Evolutionary conservation across 2,329 filamentous ascomycete species (phyloP).

Genomic region (Colletotrichum sp.): DNA sequence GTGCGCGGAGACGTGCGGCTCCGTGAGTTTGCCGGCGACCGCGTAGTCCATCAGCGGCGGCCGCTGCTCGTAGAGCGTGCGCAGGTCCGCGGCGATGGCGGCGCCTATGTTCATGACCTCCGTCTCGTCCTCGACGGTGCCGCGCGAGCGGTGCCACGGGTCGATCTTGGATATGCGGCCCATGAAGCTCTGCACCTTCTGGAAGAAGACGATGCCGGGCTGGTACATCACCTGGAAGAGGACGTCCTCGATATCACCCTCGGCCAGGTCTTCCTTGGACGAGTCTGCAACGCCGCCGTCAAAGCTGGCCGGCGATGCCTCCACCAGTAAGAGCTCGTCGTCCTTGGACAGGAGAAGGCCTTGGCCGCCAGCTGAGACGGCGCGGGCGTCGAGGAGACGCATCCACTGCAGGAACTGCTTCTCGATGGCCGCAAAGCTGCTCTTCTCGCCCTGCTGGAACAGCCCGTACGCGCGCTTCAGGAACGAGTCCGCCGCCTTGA

Average conservation of each 20-base stretch:
- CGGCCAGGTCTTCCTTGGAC: constrained; percentile 20
- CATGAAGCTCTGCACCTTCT: constrained; percentile 63
- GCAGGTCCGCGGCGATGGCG: constrained; percentile 54
- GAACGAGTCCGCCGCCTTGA: constrained; percentile 52
- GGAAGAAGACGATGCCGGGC: constrained; percentile 62
- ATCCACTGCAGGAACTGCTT: constrained; percentile 59
- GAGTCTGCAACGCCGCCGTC: constrained; percentile 33
- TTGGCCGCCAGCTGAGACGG: constrained; percentile 61
- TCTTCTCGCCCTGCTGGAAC: constrained; percentile 46
- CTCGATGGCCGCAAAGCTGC: constrained; percentile 43
- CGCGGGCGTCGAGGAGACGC: constrained; percentile 58
- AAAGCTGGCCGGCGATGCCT: constrained; percentile 47
- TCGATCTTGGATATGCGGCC: constrained; percentile 62
- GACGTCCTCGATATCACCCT: constrained; percentile 51
- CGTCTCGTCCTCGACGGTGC: constrained; percentile 62
- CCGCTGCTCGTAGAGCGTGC: constrained; percentile 53
- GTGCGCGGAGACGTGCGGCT: constrained; percentile 51
- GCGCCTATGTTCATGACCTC: constrained; percentile 62
- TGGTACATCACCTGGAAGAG: constrained; percentile 60
- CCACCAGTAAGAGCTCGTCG: constrained; percentile 49
- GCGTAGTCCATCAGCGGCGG: constrained; percentile 63
- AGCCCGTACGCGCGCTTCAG: constrained; percentile 54
- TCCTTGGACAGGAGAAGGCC: constrained; percentile 56
- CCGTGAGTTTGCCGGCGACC: constrained; percentile 53
- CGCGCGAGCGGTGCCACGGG: constrained; percentile 59